These are phyloP conservation scores for Carex littledalei DNA, from an alignment of 176 grass and related monocot species.

Conservation along the genomic window DNA sequence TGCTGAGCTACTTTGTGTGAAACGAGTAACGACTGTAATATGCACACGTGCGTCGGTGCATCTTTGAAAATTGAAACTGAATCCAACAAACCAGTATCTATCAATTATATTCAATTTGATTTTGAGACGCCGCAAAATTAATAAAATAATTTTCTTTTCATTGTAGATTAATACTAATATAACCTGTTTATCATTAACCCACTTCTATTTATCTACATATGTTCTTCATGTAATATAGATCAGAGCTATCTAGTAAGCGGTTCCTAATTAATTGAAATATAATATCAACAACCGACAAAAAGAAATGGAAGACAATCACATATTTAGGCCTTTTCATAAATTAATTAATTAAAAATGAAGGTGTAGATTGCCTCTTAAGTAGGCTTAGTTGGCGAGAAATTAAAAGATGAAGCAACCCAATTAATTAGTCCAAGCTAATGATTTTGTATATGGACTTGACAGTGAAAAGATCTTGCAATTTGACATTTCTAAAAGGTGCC, in stretches of 20 bases:
- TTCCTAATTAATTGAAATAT: neutral
- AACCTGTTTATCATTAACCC: neutral
- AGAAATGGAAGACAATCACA: neutral
- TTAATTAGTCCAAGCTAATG: slow-evolving; percentile 10
- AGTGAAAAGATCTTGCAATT: slow-evolving; percentile 2
- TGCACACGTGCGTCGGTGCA: slow-evolving; percentile 8
- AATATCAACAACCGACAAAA: neutral
- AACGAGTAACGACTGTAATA: neutral
- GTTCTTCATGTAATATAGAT: neutral
- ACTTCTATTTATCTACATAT: neutral
- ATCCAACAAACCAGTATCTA: neutral
- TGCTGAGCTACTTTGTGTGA: neutral
- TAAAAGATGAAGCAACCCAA: slow-evolving; percentile 3
- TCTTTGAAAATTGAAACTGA: neutral
- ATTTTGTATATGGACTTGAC: neutral
- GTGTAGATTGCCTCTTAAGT: slow-evolving; percentile 4
- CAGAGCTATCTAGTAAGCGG: neutral
- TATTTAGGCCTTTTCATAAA: too few relatives aligned
- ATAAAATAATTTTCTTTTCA: neutral
- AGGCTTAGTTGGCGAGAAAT: slow-evolving; percentile 4
- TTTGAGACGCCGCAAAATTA: neutral
- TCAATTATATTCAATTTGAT: neutral
- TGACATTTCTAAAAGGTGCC: slow-evolving; percentile 10
- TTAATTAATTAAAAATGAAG: neutral
- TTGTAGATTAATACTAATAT: neutral